These are phyloP conservation scores for Moesziomyces parantarcticus DNA, from an alignment of 1,284 basidiomycete genomes.

Conservation along the genomic window DNA sequence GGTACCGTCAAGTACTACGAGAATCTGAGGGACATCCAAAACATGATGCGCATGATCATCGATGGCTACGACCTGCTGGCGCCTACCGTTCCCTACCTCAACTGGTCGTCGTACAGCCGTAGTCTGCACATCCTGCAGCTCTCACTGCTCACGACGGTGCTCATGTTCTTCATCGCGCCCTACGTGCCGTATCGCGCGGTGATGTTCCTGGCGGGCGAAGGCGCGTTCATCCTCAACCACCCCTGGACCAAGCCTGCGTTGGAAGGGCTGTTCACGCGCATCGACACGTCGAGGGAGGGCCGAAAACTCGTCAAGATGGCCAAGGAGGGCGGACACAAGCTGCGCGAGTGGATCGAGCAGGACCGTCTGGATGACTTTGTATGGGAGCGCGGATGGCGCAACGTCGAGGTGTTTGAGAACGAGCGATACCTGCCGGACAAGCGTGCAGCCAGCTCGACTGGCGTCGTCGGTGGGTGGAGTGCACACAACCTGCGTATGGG, in stretches of 20 bases:
- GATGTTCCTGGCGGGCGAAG: constrained; percentile 65
- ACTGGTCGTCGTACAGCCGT: constrained; percentile 66
- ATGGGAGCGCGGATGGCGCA: constrained; percentile 63
- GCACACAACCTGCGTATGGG: constrained; percentile 44
- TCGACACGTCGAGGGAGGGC: constrained; percentile 38
- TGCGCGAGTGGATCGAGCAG: constrained; percentile 61
- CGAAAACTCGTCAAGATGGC: constrained; percentile 35
- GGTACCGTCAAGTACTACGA: constrained; percentile 64
- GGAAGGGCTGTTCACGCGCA: constrained; percentile 41
- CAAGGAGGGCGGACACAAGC: constrained; percentile 37
- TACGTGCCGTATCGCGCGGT: constrained; percentile 60
- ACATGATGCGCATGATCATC: constrained; percentile 67
- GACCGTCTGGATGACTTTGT: constrained; percentile 62
- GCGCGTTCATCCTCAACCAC: constrained; percentile 60
- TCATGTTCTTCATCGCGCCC: constrained; percentile 61
- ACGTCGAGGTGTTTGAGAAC: constrained; percentile 65
- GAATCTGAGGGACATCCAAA: constrained; percentile 67
- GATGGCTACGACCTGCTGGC: constrained; percentile 64
- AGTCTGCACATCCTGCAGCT: constrained; percentile 63
- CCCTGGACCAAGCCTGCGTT: constrained; percentile 64
- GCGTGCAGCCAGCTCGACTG: constrained; percentile 24
- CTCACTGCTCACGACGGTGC: constrained; percentile 54
- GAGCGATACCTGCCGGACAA: constrained; percentile 43
- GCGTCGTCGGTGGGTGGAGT: constrained; percentile 48
- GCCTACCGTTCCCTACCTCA: constrained; percentile 62